Conservation (phyloP, 2,329 filamentous ascomycete genomes). For the Calonectria pauciramosa region DNA sequence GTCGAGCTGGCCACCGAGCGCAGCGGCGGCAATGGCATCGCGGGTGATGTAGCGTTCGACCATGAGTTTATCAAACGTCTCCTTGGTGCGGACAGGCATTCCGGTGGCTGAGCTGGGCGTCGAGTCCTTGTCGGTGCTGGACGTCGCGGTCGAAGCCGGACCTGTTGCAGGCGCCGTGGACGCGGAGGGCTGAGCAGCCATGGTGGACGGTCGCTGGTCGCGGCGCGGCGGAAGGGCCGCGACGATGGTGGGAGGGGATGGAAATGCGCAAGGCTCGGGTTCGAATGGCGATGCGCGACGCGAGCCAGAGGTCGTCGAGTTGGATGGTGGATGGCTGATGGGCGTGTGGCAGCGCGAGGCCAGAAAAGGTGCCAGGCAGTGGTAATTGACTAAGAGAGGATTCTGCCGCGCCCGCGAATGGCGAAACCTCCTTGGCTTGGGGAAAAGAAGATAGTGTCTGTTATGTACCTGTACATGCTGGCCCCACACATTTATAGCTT, state of each 20-base stretch:
- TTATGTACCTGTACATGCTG: constrained; percentile 35
- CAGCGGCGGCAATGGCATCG: constrained; percentile 68
- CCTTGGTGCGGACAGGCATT: constrained; percentile 66
- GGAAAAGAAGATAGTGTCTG: constrained; percentile 24
- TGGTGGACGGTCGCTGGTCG: constrained; percentile 49
- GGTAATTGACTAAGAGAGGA: constrained; percentile 37
- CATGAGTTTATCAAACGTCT: constrained; percentile 66
- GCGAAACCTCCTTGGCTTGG: constrained; percentile 33
- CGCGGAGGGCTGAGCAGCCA: constrained; percentile 61
- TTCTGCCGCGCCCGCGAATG: constrained; percentile 43
- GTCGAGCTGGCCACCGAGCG: constrained; percentile 64
- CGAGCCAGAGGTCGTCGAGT: constrained; percentile 23
- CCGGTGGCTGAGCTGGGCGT: constrained; percentile 38
- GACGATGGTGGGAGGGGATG: constrained; percentile 46
- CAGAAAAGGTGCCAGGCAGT: constrained; percentile 28
- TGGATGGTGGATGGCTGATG: constrained; percentile 32
- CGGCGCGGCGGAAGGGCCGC: constrained; percentile 54
- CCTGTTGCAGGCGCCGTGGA: constrained; percentile 50
- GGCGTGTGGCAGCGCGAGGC: constrained; percentile 36
- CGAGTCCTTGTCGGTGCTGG: constrained; percentile 49
- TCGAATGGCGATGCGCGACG: constrained; percentile 34
- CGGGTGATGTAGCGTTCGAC: constrained; percentile 68
- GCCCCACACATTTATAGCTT: not conserved
- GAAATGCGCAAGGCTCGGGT: constrained; percentile 22
- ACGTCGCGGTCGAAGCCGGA: constrained; percentile 49